phyloP scores from a whole-genome alignment of 2,329 filamentous ascomycete species.

The Fusarium pseudonygamai region DNA sequence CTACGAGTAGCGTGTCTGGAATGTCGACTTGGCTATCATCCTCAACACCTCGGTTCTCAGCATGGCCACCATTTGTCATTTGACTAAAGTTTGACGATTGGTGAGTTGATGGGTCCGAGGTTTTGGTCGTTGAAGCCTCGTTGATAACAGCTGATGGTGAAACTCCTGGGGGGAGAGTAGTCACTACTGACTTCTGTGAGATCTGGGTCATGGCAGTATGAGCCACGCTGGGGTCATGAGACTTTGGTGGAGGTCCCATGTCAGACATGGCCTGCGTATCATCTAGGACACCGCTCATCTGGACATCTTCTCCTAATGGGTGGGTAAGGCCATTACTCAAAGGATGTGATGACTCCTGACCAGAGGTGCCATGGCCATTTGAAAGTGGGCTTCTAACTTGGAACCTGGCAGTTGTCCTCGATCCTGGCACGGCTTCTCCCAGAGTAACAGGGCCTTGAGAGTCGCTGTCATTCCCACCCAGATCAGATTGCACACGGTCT shows the following conservation, averaged over 20 bases:
- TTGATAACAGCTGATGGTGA: conserved; percentile 73
- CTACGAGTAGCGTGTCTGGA: conserved; percentile 63
- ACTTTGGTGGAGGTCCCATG: conserved; percentile 60
- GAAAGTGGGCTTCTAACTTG: conserved; percentile 67
- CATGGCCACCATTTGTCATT: conserved; percentile 72
- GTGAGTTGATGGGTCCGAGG: conserved; percentile 73
- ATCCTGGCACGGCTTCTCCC: conserved; percentile 70
- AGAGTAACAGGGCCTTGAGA: conserved; percentile 67
- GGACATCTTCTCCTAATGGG: conserved; percentile 57
- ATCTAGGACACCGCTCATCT: conserved; percentile 68
- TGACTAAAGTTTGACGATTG: conserved; percentile 75
- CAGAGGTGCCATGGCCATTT: conserved; percentile 62
- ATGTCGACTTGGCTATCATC: conserved; percentile 53
- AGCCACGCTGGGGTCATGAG: conserved; percentile 50
- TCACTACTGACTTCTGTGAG: conserved; percentile 71
- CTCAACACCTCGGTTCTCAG: conserved; percentile 52
- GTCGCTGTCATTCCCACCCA: conserved; percentile 62
- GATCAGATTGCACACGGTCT: conserved; percentile 61
- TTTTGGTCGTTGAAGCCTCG: conserved; percentile 94
- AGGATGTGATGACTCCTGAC: conserved; percentile 50
- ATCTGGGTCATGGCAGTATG: conserved; percentile 64
- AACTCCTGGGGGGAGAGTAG: conserved; percentile 65
- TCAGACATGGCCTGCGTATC: conserved; percentile 59
- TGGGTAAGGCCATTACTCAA: conserved; percentile 67
- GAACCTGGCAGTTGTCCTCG: conserved; percentile 62